These are phyloP conservation scores for Scedosporium aurantiacum DNA, from an alignment of 2,329 filamentous ascomycete species.

Conservation along the genomic window DNA sequence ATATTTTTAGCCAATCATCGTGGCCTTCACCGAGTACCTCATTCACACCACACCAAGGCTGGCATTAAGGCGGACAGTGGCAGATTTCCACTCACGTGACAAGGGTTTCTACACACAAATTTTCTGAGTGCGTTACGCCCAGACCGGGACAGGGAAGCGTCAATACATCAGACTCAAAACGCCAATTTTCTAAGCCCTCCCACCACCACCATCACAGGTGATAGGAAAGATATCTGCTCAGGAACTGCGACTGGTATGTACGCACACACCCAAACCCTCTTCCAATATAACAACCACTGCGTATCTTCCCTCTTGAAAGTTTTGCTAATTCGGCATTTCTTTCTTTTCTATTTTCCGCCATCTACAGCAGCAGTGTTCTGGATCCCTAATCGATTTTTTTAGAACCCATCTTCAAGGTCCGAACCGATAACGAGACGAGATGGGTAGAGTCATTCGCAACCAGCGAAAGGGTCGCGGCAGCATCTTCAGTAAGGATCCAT, in stretches of 20 bases:
- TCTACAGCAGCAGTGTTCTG: constrained; percentile 8
- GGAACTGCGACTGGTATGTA: constrained; percentile 6
- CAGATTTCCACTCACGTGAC: constrained; percentile 1
- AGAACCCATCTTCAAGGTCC: constrained; percentile 8
- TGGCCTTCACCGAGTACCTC: neutral
- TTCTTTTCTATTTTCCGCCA: neutral
- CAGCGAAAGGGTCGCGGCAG: constrained; percentile 51
- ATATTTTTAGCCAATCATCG: neutral
- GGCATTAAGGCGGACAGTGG: too few relatives aligned
- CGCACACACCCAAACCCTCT: neutral
- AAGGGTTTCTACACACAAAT: constrained; percentile 8
- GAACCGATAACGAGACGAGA: constrained; percentile 18
- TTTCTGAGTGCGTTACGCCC: neutral
- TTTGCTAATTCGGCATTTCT: neutral
- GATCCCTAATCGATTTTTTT: constrained; percentile 7
- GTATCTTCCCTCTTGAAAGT: neutral
- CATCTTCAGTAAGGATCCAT: constrained; percentile 41
- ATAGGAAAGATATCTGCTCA: constrained; percentile 5
- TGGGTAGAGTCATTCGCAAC: constrained; percentile 55
- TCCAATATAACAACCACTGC: neutral
- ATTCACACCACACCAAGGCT: neutral
- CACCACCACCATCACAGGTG: constrained; percentile 4
- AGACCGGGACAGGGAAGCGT: neutral
- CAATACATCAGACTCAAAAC: constrained; percentile 6
- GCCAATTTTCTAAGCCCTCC: constrained; percentile 7